Evolutionary conservation across 495 filamentous ascomycete genomes (phyloP).

Genomic region (Elasticomyces elasticus): DNA sequence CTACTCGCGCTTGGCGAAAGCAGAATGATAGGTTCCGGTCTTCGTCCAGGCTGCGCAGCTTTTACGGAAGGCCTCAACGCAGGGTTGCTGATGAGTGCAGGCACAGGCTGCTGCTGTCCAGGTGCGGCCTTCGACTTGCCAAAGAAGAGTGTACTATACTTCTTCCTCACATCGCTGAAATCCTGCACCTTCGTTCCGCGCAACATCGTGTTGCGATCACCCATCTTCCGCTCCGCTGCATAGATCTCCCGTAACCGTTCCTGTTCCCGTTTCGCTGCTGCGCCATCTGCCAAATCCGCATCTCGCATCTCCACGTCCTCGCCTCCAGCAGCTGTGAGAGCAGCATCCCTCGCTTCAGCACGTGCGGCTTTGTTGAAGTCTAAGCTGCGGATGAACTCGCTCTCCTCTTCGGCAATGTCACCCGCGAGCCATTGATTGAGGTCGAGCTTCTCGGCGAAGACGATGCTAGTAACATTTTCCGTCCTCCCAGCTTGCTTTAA

Average conservation of each 20-base stretch:
- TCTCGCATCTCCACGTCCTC: conserved; percentile 45
- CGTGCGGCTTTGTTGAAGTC: conserved; percentile 37
- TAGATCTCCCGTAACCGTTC: conserved; percentile 80
- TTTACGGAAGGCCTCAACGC: conserved; percentile 16
- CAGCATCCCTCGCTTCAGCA: conserved; percentile 40
- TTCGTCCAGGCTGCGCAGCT: conserved; percentile 38
- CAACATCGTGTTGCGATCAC: conserved; percentile 81
- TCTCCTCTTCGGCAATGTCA: conserved; percentile 48
- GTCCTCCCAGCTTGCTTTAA: conserved; percentile 48
- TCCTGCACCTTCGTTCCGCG: conserved; percentile 81
- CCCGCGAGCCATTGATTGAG: conserved; percentile 81
- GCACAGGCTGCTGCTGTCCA: conserved; percentile 18
- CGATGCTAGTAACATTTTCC: conserved; percentile 64
- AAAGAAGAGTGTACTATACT: conserved; percentile 60
- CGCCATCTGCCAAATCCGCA: conserved; percentile 40
- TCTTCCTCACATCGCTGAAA: conserved; percentile 86
- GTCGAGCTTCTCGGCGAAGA: conserved; percentile 83
- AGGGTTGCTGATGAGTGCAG: conserved; percentile 33
- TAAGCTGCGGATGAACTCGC: conserved; percentile 81
- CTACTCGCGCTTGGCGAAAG: conserved; percentile 96
- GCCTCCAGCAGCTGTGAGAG: conserved; percentile 36
- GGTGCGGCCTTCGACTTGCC: conserved; percentile 22
- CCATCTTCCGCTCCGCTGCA: conserved; percentile 78
- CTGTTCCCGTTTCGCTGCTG: conserved; percentile 57
- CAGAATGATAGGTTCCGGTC: conserved; percentile 90